Evolutionary conservation across 345 rosid species (phyloP).

Genomic region (Sisymbrium irio): DNA sequence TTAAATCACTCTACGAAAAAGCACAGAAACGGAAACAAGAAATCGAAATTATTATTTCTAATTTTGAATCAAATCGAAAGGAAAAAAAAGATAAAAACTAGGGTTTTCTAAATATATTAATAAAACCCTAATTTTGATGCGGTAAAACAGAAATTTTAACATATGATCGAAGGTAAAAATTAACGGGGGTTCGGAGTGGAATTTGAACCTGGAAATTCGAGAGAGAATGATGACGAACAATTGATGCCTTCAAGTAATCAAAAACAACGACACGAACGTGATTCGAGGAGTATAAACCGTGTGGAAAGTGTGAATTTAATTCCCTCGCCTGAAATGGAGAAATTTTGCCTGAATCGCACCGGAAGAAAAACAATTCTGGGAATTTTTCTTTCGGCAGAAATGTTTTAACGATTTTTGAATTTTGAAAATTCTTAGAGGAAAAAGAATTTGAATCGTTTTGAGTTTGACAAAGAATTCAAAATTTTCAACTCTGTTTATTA

Average conservation of each 20-base stretch:
- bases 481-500: too few relatives aligned
- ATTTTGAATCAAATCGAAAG: neutral
- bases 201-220: conserved; percentile 14
- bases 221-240: conserved; percentile 5
- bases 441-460: neutral
- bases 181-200: neutral
- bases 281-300: neutral
- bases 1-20: too few relatives aligned
- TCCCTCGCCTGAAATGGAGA: neutral
- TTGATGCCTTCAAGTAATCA: too few relatives aligned
- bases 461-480: too few relatives aligned
- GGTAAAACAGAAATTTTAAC: neutral
- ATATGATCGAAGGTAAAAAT: neutral
- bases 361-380: neutral
- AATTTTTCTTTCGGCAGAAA: neutral
- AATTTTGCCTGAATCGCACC: neutral
- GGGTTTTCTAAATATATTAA: too few relatives aligned
- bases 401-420: neutral
- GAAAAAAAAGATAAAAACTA: too few relatives aligned
- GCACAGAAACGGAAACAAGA: conserved; percentile 9
- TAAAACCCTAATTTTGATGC: neutral
- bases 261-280: too few relatives aligned
- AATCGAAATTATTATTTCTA: neutral
- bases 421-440: neutral
- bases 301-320: neutral